phyloP scores from a whole-genome alignment of 306 rosid genomes.

The Cicer pinnatifidum region DNA sequence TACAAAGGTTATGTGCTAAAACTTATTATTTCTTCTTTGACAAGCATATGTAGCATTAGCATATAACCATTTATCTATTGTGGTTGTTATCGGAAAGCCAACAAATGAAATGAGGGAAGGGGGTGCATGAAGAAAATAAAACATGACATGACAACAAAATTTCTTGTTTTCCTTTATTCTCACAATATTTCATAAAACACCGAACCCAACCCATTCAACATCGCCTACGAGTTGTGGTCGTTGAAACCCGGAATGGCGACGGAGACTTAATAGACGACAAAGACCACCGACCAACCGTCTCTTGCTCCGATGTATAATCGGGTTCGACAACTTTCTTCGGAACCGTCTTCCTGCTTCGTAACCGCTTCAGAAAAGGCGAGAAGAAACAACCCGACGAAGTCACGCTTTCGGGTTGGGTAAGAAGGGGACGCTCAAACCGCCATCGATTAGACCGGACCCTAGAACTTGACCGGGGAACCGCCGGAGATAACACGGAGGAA shows the following conservation, averaged over 20 bases:
- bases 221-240: slow-evolving; percentile 62
- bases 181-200: slow-evolving; percentile 57
- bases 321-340: slow-evolving; percentile 33
- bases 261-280: slow-evolving; percentile 60
- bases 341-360: slow-evolving; percentile 40
- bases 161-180: no score
- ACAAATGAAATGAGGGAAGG: no score
- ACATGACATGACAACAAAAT: no score
- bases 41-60: no score
- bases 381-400: slow-evolving; percentile 67
- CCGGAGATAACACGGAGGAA: slow-evolving; percentile 35
- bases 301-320: slow-evolving; percentile 56
- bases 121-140: no score
- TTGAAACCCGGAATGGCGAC: slow-evolving; percentile 62
- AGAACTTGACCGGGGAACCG: slow-evolving; percentile 51
- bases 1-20: background rate
- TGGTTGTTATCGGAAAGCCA: no score
- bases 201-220: slow-evolving; percentile 87
- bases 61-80: no score
- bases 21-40: no score
- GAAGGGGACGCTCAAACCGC: slow-evolving; percentile 55
- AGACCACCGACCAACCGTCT: slow-evolving; percentile 67
- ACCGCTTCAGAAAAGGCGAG: slow-evolving; percentile 60
- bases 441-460: slow-evolving; percentile 62
- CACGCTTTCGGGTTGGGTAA: slow-evolving; percentile 53